These are phyloP conservation scores for Rosa lucieae DNA, from an alignment of 306 rosid species.

Conservation along the genomic window DNA sequence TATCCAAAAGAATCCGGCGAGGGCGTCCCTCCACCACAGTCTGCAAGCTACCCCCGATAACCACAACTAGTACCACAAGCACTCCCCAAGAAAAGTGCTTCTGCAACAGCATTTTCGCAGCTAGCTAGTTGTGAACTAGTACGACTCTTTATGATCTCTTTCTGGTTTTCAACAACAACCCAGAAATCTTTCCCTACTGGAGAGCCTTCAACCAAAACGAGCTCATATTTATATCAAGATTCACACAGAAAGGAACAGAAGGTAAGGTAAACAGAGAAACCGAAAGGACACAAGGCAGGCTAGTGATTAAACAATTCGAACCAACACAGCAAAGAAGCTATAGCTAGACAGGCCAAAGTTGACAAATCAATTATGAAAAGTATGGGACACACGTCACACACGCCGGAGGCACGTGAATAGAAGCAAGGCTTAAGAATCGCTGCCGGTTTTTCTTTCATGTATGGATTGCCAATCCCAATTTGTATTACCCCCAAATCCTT, in stretches of 20 bases:
- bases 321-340: background rate
- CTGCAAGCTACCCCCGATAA: constrained; percentile 31
- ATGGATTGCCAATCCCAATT: background rate
- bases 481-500: background rate
- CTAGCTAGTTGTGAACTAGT: background rate
- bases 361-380: constrained; percentile 2
- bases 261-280: background rate
- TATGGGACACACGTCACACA: background rate
- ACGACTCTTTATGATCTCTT: background rate
- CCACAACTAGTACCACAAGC: constrained; percentile 22
- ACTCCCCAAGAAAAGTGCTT: constrained; percentile 39
- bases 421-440: background rate
- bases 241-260: constrained; percentile 7
- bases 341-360: background rate
- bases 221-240: background rate
- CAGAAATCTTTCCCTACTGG: background rate
- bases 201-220: background rate
- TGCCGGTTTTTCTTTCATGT: background rate
- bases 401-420: background rate
- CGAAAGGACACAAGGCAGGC: background rate
- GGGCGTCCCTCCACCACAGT: constrained; percentile 45
- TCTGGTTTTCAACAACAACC: background rate
- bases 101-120: constrained; percentile 39
- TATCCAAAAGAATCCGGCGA: constrained; percentile 77
- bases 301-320: background rate